A percentile compares a stretch with the other conserved stretches of the same genome.
phyloP scores from a whole-genome alignment of 495 filamentous ascomycete genomes.

The Hapsidospora chrysogenum region DNA sequence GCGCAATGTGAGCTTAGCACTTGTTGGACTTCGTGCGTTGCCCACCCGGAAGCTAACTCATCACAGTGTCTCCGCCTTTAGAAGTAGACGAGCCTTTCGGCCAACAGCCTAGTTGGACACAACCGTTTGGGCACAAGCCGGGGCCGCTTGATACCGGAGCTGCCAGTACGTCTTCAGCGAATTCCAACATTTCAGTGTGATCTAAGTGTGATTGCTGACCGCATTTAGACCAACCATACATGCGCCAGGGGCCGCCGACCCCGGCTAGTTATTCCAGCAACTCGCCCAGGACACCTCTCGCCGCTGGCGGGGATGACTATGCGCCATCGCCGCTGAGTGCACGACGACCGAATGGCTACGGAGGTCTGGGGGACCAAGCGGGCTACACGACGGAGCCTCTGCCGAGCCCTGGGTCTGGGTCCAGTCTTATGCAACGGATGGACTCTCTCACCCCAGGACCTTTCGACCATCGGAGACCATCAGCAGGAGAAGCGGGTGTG shows the following conservation, averaged over 20 bases:
- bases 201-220: not conserved
- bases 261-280: constrained; percentile 42
- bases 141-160: constrained; percentile 38
- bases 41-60: no score
- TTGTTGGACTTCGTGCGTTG: no score
- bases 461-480: constrained; percentile 29
- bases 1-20: no score
- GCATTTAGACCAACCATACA: constrained; percentile 48
- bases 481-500: not conserved
- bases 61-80: constrained; percentile 14
- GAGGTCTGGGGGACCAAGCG: constrained; percentile 19
- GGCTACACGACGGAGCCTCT: not conserved
- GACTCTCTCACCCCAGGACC: constrained; percentile 51
- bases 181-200: not conserved
- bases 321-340: constrained; percentile 9
- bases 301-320: constrained; percentile 14
- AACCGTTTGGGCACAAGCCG: constrained; percentile 11
- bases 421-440: constrained; percentile 39
- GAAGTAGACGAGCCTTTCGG: constrained; percentile 19
- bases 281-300: constrained; percentile 39
- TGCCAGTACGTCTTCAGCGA: constrained; percentile 31
- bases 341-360: constrained; percentile 21
- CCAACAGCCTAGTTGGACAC: constrained; percentile 5
- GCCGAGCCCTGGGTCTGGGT: constrained; percentile 20
- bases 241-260: constrained; percentile 38